phyloP scores from a whole-genome alignment of 106 monocot genomes.

The Narthecium ossifragum region DNA sequence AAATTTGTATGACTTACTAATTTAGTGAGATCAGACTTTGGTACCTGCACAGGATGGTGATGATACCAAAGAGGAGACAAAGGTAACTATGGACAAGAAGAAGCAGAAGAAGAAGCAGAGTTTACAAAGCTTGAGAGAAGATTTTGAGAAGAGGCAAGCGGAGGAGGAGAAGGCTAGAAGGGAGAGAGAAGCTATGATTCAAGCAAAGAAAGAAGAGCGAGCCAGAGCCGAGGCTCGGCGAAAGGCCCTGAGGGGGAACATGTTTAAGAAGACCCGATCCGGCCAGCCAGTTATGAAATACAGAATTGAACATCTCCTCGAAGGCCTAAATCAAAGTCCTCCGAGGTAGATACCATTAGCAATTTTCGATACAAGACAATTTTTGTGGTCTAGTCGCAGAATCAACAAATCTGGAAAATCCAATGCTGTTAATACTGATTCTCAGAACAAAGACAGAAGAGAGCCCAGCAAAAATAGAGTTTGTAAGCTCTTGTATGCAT shows the following conservation, averaged over 20 bases:
- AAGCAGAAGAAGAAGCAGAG: conserved; percentile 38
- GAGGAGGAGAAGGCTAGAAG: conserved; percentile 65
- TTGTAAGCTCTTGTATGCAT: no score
- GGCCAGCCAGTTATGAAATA: conserved; percentile 96
- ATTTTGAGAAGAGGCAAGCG: conserved; percentile 52
- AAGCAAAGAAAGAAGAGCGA: conserved; percentile 48
- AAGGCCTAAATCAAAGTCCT: conserved; percentile 37
- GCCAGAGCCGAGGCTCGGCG: conserved; percentile 46
- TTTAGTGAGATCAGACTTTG: no score
- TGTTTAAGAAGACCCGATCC: conserved; percentile 82
- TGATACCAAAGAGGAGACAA: no score
- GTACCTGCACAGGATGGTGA: conserved; percentile 22
- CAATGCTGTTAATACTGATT: no score
- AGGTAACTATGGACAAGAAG: conserved; percentile 8
- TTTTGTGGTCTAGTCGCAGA: no score
- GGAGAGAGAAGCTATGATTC: conserved; percentile 53
- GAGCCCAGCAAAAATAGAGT: no score
- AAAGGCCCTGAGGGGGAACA: conserved; percentile 49
- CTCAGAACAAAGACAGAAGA: no score
- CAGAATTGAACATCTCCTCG: conserved; percentile 64
- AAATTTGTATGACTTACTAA: no score
- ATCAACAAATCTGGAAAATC: no score
- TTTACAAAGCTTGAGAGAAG: conserved; percentile 51
- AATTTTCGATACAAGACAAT: no score
- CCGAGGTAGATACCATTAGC: conserved; percentile 4